Evolutionary conservation across 495 filamentous ascomycete genomes (phyloP).

Genomic region (Penicillium fimorum): DNA sequence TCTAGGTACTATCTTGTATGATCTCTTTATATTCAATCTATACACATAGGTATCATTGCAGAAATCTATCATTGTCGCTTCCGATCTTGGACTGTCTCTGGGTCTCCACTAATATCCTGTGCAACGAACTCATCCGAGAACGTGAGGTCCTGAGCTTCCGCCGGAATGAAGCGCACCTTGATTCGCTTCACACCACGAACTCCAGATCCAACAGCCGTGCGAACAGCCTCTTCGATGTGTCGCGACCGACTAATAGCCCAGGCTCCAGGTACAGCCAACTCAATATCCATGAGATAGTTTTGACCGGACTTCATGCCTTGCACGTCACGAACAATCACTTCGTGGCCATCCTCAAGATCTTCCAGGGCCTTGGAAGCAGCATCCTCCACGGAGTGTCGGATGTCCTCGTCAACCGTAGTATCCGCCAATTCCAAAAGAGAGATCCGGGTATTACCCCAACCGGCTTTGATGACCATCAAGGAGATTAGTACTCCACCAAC

Average conservation of each 20-base stretch:
- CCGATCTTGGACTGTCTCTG: conserved; percentile 50
- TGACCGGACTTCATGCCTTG: conserved; percentile 91
- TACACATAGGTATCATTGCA: conserved; percentile 17
- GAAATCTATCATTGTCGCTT: conserved; percentile 8
- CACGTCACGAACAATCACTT: conserved; percentile 66
- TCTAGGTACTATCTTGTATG: not conserved
- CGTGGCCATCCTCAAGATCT: conserved; percentile 33
- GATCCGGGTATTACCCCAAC: conserved; percentile 77
- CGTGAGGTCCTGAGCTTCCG: conserved; percentile 47
- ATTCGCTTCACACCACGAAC: conserved; percentile 80
- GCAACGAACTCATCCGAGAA: conserved; percentile 80
- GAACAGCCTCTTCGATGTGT: conserved; percentile 68
- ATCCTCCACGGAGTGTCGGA: conserved; percentile 65
- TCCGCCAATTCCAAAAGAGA: conserved; percentile 87
- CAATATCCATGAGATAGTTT: conserved; percentile 88
- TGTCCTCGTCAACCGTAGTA: conserved; percentile 79
- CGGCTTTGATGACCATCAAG: conserved; percentile 86
- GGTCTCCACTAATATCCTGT: conserved; percentile 60
- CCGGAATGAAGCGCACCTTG: conserved; percentile 76
- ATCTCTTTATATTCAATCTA: conserved; percentile 16
- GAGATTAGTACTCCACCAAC: conserved; percentile 90
- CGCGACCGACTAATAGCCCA: conserved; percentile 69
- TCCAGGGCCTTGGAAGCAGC: conserved; percentile 60
- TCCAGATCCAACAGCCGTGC: conserved; percentile 65
- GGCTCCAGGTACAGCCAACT: conserved; percentile 69